Base-by-base conservation (phyloP, 495 filamentous ascomycete genomes). In the Penicillium diatomitis region DNA sequence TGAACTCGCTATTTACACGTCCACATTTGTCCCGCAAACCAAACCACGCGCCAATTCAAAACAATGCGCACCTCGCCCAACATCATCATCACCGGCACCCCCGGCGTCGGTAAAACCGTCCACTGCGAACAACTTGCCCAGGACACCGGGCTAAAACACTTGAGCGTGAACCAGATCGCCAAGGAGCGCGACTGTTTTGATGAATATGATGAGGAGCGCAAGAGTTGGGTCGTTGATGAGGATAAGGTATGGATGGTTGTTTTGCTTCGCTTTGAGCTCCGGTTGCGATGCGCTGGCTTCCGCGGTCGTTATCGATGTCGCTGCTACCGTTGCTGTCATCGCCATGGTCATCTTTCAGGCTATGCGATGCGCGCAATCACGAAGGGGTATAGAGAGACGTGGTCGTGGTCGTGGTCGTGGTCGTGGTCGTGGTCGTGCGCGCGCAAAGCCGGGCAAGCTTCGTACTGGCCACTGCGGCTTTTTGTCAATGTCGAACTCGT, bases 171-270 rank as follows among this genome's bases (percentile, higher is more conserved):
- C 66, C 74, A 91, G 43, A 69, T 96, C 40, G 89, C 90, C 55
- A 96, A 96, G 64, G 84, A 92, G 46, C 77, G 80, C 32, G 79
- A 73, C 34, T 95, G 87, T 60, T 84, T 88, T 51, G 87, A 94
- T 47, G 85, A 84, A 9, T 95, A 80, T 65, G 88, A 95, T 52
- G 83, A 92, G 11, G 86, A 88, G 66, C 78, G 81, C 36, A 77
- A 87, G 67, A 87, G 84, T 56, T 96, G 87, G 85, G 86, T 96
- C 42, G 90, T 98, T 20, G 90, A 98, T 63, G 92, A 98, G 63
- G 91, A 97, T 62, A 95, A 95, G 78, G 90, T 90, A 61, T 48
- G 71, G 20, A 62, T 41, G 20, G 9, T 33, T 27, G 36, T 41
- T 20, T 2, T 2, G 52, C 6, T 6, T 8, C 4, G 20, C 31